These are phyloP conservation scores for Juncus inflexus DNA, from an alignment of 176 grass and related monocot species.

Conservation along the genomic window DNA sequence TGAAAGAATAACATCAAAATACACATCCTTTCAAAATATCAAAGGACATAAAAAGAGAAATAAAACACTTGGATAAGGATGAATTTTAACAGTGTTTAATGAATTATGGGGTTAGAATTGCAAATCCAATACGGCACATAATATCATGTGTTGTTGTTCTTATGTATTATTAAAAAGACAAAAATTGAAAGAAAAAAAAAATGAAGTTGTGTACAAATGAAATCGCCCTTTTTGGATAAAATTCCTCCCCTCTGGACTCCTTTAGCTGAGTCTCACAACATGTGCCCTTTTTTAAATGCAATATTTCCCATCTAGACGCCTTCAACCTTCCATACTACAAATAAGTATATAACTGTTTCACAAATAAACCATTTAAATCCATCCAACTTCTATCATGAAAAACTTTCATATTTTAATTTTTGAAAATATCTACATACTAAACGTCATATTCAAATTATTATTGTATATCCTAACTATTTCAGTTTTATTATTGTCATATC, in stretches of 20 bases:
- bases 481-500: not conserved
- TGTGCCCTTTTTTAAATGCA: not conserved
- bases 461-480: not conserved
- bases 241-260: not conserved
- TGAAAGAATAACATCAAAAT: no score
- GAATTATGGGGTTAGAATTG: no score
- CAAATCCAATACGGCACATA: no score
- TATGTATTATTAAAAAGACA: no score
- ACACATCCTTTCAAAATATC: no score
- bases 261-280: constrained; percentile 10
- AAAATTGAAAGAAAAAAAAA: not conserved
- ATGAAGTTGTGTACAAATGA: constrained; percentile 12
- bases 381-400: not conserved
- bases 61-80: no score
- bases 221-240: not conserved
- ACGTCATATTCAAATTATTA: no score
- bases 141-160: no score
- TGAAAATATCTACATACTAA: not conserved
- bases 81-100: no score
- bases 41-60: no score
- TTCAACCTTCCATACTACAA: not conserved
- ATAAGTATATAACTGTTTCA: not conserved
- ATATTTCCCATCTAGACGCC: not conserved
- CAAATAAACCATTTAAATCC: no score
- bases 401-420: not conserved